Conservation (phyloP, 2,329 filamentous ascomycete species). For the Parafenestella ontariensis region DNA sequence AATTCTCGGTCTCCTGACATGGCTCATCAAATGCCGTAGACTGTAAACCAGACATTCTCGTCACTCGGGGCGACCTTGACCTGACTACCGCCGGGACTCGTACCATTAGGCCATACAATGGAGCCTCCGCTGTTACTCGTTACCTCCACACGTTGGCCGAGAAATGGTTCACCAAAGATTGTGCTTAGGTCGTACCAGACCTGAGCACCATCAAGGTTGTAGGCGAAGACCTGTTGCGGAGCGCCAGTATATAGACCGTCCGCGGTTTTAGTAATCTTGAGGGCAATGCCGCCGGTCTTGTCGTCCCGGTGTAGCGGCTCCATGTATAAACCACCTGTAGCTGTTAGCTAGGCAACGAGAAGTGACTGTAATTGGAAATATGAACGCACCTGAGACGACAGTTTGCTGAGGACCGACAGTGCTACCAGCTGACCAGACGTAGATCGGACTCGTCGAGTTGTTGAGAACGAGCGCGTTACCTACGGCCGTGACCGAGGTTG, state of each 20-base stretch:
- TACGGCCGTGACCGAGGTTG: conserved; percentile 24
- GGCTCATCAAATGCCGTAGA: conserved; percentile 11
- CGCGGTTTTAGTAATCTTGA: conserved; percentile 33
- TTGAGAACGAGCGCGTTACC: conserved; percentile 36
- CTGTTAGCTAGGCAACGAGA: background rate
- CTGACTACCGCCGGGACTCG: conserved; percentile 31
- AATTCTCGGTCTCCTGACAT: background rate
- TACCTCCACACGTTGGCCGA: conserved; percentile 29
- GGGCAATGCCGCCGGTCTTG: conserved; percentile 32
- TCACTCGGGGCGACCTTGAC: conserved; percentile 24
- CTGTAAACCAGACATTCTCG: conserved; percentile 33
- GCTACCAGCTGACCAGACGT: conserved; percentile 34
- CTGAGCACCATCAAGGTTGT: conserved; percentile 28
- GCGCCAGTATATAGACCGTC: conserved; percentile 28
- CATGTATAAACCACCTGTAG: conserved; percentile 20
- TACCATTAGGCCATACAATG: conserved; percentile 34
- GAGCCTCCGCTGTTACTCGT: conserved; percentile 21
- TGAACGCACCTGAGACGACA: conserved; percentile 22
- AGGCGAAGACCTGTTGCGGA: conserved; percentile 32
- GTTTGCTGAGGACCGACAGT: conserved; percentile 20
- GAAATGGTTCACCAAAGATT: conserved; percentile 38
- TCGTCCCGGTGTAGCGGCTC: conserved; percentile 29
- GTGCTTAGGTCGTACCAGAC: conserved; percentile 38
- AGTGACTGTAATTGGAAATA: background rate
- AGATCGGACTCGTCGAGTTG: conserved; percentile 25